Evolutionary conservation across 805 yeast species (phyloP).

Genomic region (Maudiozyma turicensis): DNA sequence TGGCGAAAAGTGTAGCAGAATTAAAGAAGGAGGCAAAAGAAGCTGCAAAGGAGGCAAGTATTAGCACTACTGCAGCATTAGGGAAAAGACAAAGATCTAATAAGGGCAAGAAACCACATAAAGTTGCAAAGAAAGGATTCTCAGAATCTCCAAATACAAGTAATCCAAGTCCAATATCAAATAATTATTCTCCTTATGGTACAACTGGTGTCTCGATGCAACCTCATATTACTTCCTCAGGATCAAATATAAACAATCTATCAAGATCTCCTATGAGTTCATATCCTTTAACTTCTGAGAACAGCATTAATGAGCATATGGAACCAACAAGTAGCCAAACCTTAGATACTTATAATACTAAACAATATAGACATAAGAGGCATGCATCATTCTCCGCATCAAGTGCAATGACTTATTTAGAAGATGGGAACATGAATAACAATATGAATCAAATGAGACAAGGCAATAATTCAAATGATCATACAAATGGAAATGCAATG

Average conservation of each 20-base stretch:
- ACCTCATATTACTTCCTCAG: not conserved
- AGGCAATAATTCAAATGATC: not conserved
- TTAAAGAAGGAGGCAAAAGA: constrained; percentile 22
- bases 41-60: constrained; percentile 7
- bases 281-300: not conserved
- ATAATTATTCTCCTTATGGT: not conserved
- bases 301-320: not conserved
- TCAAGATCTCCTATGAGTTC: not conserved
- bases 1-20: constrained; percentile 25
- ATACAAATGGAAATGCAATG: too few relatives aligned
- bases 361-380: constrained; percentile 25
- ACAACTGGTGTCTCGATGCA: not conserved
- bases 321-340: not conserved
- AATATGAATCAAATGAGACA: not conserved
- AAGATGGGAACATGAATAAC: constrained; percentile 2
- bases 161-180: not conserved
- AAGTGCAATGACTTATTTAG: constrained; percentile 30
- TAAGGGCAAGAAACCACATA: not conserved
- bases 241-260: not conserved
- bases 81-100: not conserved
- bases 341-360: not conserved
- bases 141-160: not conserved
- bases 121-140: not conserved
- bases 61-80: not conserved
- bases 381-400: constrained; percentile 39